These are phyloP conservation scores for Aspergillus spinulosporus DNA, from an alignment of 2,329 filamentous ascomycete species.

Conservation along the genomic window DNA sequence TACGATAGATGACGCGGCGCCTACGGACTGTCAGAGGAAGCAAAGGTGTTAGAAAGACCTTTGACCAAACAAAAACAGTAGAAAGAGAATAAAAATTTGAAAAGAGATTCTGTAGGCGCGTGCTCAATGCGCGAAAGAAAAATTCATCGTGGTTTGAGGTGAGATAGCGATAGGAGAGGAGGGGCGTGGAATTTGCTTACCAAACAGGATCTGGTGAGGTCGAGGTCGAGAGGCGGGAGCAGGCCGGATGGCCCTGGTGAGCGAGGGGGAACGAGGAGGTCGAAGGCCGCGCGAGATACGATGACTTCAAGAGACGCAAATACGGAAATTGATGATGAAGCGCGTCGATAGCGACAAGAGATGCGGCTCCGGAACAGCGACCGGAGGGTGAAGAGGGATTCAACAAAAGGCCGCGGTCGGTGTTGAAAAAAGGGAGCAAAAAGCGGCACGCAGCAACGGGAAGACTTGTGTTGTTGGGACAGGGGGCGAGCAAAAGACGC, in stretches of 20 bases:
- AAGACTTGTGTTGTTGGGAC: conserved; percentile 8
- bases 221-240: conserved; percentile 24
- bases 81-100: not conserved
- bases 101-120: conserved; percentile 16
- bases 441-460: conserved; percentile 14
- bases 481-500: conserved; percentile 3
- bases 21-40: conserved; percentile 31
- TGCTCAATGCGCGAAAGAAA: conserved; percentile 22
- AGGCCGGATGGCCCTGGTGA: conserved; percentile 33
- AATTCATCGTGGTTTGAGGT: conserved; percentile 15
- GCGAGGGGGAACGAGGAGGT: conserved; percentile 22
- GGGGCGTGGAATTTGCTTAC: conserved; percentile 27
- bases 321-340: conserved; percentile 18
- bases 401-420: conserved; percentile 3
- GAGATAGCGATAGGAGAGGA: conserved; percentile 14
- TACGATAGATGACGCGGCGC: conserved; percentile 36
- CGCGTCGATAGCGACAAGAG: conserved; percentile 19
- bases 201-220: conserved; percentile 30
- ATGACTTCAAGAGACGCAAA: conserved; percentile 23
- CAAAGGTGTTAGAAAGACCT: conserved; percentile 17
- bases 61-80: conserved; percentile 6
- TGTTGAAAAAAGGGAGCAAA: conserved; percentile 15
- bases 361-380: conserved; percentile 23
- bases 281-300: conserved; percentile 22
- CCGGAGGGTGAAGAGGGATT: conserved; percentile 8